A percentile compares a stretch with the other conserved stretches of the same genome.
These are phyloP conservation scores for Ophiocordyceps camponoti-leonardi DNA, from an alignment of 2,329 filamentous ascomycete genomes.

Conservation along the genomic window DNA sequence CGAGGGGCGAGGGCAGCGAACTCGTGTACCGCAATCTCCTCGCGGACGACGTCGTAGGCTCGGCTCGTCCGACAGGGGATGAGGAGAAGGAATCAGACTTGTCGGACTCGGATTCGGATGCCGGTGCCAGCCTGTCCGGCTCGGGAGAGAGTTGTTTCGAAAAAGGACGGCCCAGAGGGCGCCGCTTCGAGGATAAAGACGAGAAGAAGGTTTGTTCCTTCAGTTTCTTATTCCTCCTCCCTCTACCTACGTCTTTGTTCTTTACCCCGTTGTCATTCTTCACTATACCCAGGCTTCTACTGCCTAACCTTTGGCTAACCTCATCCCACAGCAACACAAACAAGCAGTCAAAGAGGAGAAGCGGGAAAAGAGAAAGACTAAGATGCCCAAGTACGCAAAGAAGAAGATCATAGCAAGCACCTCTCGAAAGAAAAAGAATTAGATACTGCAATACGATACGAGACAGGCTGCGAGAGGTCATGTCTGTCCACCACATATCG, in stretches of 20 bases:
- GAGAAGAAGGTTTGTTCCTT: slow-evolving; percentile 49
- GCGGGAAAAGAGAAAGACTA: slow-evolving; percentile 79
- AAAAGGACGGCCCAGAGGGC: slow-evolving; percentile 57
- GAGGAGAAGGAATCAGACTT: slow-evolving; percentile 22
- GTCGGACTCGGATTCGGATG: slow-evolving; percentile 31
- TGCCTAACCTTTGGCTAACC: slow-evolving; percentile 6
- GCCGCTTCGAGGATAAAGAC: slow-evolving; percentile 82
- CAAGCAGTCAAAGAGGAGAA: slow-evolving; percentile 87
- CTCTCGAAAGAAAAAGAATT: slow-evolving; percentile 42
- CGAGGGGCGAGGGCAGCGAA: slow-evolving; percentile 54
- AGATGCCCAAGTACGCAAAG: slow-evolving; percentile 94
- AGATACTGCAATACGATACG: background rate
- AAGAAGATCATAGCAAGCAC: slow-evolving; percentile 60
- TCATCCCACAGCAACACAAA: slow-evolving; percentile 45
- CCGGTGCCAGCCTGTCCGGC: slow-evolving; percentile 28
- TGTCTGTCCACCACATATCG: background rate
- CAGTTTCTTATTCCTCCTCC: background rate
- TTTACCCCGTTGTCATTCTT: background rate
- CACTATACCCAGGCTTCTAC: too few relatives aligned
- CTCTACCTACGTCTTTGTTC: background rate
- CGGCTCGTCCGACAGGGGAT: background rate
- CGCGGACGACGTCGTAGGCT: slow-evolving; percentile 43
- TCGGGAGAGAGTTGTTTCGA: slow-evolving; percentile 39
- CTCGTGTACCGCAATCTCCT: slow-evolving; percentile 76
- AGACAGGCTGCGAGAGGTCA: background rate